Percentiles rank a stretch among this genome's conserved stretches.
These are phyloP conservation scores for Fusarium foetens DNA, from an alignment of 2,329 filamentous ascomycete genomes.

Conservation along the genomic window DNA sequence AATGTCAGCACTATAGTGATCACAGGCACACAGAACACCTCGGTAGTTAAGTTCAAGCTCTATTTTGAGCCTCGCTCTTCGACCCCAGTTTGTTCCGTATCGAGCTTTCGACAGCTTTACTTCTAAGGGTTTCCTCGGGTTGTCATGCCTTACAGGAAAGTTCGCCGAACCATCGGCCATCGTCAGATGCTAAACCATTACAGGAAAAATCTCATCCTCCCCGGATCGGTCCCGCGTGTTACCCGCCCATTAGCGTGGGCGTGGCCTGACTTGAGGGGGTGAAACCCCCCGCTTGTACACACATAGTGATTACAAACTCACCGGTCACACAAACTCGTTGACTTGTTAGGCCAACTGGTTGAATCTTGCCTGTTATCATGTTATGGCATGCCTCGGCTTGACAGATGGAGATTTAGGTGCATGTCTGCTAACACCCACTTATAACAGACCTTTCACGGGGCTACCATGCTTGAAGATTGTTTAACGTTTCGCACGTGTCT, in stretches of 20 bases:
- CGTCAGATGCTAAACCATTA: constrained; percentile 29
- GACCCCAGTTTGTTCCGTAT: constrained; percentile 4
- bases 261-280: constrained; percentile 3
- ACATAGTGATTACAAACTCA: not conserved
- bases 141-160: not conserved
- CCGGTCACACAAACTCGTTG: not conserved
- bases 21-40: not conserved
- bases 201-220: constrained; percentile 32
- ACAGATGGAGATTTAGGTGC: constrained; percentile 11
- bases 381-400: constrained; percentile 4
- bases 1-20: constrained; percentile 1
- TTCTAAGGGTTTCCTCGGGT: not conserved
- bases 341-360: not conserved
- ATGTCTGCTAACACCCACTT: not conserved
- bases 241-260: constrained; percentile 41
- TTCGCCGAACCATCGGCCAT: constrained; percentile 28
- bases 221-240: constrained; percentile 38
- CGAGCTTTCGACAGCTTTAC: not conserved
- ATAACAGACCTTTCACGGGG: not conserved
- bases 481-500: constrained; percentile 39
- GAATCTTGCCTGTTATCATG: not conserved
- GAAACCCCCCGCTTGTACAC: not conserved
- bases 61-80: constrained; percentile 1
- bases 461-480: constrained; percentile 19
- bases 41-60: constrained; percentile 4